Evolutionary conservation across 257 asterid genomes (phyloP), one percentile per base, ranked within the genome.

Genomic region (Gardenia jasminoides): DNA sequence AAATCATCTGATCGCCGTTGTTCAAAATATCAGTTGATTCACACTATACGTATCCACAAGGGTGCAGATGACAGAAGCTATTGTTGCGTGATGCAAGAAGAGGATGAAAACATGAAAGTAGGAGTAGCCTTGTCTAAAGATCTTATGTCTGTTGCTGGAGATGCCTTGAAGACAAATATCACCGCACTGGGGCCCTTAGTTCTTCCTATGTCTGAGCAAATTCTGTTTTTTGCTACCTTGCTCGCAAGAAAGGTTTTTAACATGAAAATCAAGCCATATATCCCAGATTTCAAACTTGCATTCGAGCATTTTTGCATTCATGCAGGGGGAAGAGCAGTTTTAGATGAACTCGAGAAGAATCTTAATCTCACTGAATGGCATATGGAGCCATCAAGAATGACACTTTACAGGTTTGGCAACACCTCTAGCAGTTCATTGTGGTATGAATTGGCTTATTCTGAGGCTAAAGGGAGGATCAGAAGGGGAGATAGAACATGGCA

Each of bases 51-150:
- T 0, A 88, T 91, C 0, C 88, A 92, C 89, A 89, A 82, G 66
- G 97, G 94, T 28, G 87, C 94, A 1, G 92, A 91, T 36, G 88
- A 88, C 84, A 82, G 74, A 61, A 89, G 96, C 81, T 86, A 92
- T 28, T 74, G 85, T 1, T 92, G 94, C 20, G 92, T 90, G 1
- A 86, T 83, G 78, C 94, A 90, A 31, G 86, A 88, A 4, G 97
- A 92, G 26, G 96, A 90, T 33, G 89, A 88, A 0, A 66, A 26
- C 7, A 77, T 67, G 30, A 56, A 72, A 24, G 6, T 82, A 4
- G 91, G 89, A 0, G 89, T 89, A 1, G 82, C 91, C 28, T 65
- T 89, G 46, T 84, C 92, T 0, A 89, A 87, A 78, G 90, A 87
- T 74, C 86, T 88, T 7, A 87, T 87, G 90, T 84, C 88, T 1